Evolutionary conservation across 2,329 filamentous ascomycete species (phyloP), one percentile per base, ranked within the genome.

Genomic region (Aureobasidium sp.): DNA sequence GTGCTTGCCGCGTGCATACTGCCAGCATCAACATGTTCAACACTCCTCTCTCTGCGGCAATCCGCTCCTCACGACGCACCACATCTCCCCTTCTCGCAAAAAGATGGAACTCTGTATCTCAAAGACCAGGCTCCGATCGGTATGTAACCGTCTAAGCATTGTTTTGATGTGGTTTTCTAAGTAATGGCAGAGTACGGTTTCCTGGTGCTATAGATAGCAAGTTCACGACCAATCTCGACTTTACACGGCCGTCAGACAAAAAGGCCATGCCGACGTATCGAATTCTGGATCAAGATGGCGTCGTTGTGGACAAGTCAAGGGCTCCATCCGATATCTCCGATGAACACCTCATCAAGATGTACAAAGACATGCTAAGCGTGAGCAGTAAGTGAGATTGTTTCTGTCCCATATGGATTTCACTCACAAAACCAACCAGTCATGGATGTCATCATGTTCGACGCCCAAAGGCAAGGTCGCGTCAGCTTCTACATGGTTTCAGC

Each of bases 361-460:
- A 85, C 63, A 79, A 74, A 59, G 80, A 83, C 61, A 85, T 85
- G 81, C 68, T 84, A 55, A 78, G 74, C 24, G 71, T 53, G 32
- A 38, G 30, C 42, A 14, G 41, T 49, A 40, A 30, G 37, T 19
- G 14, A 10, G 11, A 11, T 21, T 38, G 1, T 6, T 8, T 30
- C 11, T 14, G 1, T 11, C 6, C 6, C 5, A 37, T 6, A 19
- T 3, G 10, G 22, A 11, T 38, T 17, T 38, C 8, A 14, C 34
- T 42, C 7, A 52, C 16, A 5, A 11, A 0, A 6, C 29, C 11
- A 17, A 57, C 77, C 53, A 83, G 86, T 97, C 60, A 93, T 98
- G 89, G 93, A 98, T 66, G 70, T 95, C 53, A 87, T 97, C 67
- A 97, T 97, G 90, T 96, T 95, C 65, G 93, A 98, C 64, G 90